These are phyloP conservation scores for Lentinus polychrous DNA, from an alignment of 1,284 basidiomycete species.

Conservation along the genomic window DNA sequence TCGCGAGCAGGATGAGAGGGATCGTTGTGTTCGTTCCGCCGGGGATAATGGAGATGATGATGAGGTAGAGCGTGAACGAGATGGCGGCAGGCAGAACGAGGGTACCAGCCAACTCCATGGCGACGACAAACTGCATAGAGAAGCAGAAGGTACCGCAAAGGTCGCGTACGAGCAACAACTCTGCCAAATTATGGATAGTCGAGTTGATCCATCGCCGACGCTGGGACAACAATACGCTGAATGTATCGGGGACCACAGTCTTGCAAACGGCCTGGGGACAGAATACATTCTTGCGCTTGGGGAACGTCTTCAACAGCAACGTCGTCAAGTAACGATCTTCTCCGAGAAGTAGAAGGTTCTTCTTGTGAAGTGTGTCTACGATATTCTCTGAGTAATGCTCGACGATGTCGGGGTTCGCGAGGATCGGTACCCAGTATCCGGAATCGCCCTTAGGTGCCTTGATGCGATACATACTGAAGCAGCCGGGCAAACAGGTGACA, in stretches of 20 bases:
- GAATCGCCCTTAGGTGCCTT: constrained; percentile 91
- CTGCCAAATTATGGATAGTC: constrained; percentile 95
- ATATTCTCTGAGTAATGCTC: constrained; percentile 98
- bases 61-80: constrained; percentile 89
- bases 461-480: constrained; percentile 99
- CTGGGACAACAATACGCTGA: constrained; percentile 90
- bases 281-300: constrained; percentile 98
- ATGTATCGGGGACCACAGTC: constrained; percentile 95
- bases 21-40: constrained; percentile 78
- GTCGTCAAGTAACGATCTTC: constrained; percentile 99
- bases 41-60: constrained; percentile 82
- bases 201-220: constrained; percentile 99
- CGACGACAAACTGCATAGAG: constrained; percentile 96
- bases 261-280: constrained; percentile 98
- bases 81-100: constrained; percentile 97
- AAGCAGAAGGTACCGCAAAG: constrained; percentile 96
- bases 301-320: constrained; percentile 96
- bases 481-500: constrained; percentile 98
- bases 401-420: constrained; percentile 95
- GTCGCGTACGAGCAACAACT: constrained; percentile 90
- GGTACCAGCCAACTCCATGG: constrained; percentile 96
- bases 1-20: constrained; percentile 89
- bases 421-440: constrained; percentile 97
- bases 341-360: constrained; percentile 94
- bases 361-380: constrained; percentile 98